phyloP scores from a whole-genome alignment of 2,329 filamentous ascomycete genomes.

The Chrysoporthe austroafricana region DNA sequence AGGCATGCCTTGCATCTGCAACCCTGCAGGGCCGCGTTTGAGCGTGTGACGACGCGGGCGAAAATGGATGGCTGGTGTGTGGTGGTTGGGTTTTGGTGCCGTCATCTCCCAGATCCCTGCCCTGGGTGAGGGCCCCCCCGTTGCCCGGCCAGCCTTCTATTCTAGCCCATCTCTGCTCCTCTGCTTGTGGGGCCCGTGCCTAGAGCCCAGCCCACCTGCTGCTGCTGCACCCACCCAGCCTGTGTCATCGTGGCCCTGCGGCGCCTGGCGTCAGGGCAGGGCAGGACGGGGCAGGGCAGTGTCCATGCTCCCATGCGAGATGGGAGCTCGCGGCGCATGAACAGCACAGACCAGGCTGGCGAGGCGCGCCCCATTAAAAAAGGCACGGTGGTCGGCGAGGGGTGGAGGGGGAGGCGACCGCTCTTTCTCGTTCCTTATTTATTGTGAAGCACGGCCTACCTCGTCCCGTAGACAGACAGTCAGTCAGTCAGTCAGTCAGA shows the following conservation, averaged over 20 bases:
- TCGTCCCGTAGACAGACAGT: constrained; percentile 31
- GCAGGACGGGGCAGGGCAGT: background rate
- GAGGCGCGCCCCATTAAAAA: constrained; percentile 28
- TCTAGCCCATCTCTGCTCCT: background rate
- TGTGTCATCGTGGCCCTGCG: too few relatives aligned
- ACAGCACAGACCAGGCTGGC: constrained; percentile 29
- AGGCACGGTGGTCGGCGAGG: constrained; percentile 12
- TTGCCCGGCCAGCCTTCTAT: constrained; percentile 2
- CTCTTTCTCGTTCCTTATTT: constrained; percentile 32
- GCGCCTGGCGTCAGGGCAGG: too few relatives aligned
- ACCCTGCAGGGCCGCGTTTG: too few relatives aligned
- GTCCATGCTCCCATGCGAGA: background rate
- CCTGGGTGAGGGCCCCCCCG: background rate
- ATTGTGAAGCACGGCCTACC: constrained; percentile 24
- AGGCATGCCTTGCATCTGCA: too few relatives aligned
- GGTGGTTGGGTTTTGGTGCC: background rate
- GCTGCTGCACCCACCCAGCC: too few relatives aligned
- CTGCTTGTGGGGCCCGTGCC: too few relatives aligned
- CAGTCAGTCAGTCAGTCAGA: too few relatives aligned
- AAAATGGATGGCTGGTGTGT: constrained; percentile 9
- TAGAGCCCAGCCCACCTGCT: too few relatives aligned
- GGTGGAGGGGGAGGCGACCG: constrained; percentile 21
- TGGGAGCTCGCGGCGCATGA: constrained; percentile 9
- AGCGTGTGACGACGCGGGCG: too few relatives aligned
- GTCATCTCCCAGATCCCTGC: background rate